Conservation (phyloP, 2,329 filamentous ascomycete genomes). For the Verticillium dahliae region DNA sequence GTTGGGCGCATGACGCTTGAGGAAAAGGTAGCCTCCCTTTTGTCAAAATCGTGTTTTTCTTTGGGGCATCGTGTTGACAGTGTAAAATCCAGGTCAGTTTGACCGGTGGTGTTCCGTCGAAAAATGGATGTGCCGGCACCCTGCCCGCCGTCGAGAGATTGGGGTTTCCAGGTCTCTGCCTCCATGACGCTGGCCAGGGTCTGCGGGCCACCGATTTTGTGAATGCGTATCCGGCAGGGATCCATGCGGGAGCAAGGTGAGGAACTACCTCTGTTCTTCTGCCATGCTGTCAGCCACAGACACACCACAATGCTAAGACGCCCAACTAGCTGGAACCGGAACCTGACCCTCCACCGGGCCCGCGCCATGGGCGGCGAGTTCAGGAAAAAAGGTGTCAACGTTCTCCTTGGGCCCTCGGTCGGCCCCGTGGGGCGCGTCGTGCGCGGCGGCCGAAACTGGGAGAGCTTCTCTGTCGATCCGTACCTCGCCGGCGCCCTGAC, state of each 20-base stretch:
- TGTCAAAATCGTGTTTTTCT: neutral
- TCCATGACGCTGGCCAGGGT: slow-evolving; percentile 44
- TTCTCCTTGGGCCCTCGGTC: slow-evolving; percentile 71
- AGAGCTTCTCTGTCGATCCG: slow-evolving; percentile 58
- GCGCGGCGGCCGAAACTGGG: slow-evolving; percentile 59
- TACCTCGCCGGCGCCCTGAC: slow-evolving; percentile 65
- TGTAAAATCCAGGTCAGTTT: slow-evolving; percentile 51
- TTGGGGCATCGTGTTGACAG: neutral
- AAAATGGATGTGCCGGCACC: slow-evolving; percentile 42
- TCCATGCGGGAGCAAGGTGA: slow-evolving; percentile 41
- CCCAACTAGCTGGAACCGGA: slow-evolving; percentile 43
- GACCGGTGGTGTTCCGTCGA: slow-evolving; percentile 60
- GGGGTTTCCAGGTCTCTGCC: slow-evolving; percentile 38
- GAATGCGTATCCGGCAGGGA: slow-evolving; percentile 38
- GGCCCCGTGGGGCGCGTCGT: slow-evolving; percentile 57
- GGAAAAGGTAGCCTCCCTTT: slow-evolving; percentile 52
- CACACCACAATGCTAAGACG: slow-evolving; percentile 13
- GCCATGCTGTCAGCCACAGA: no score
- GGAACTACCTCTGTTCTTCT: neutral
- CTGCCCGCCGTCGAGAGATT: slow-evolving; percentile 29
- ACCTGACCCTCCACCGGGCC: slow-evolving; percentile 56
- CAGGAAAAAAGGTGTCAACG: slow-evolving; percentile 68
- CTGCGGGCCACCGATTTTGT: slow-evolving; percentile 41
- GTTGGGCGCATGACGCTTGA: slow-evolving; percentile 66
- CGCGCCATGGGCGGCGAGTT: slow-evolving; percentile 72